Evolutionary conservation across 2,329 filamentous ascomycete species (phyloP).

Genomic region (Geoglossum cookeanum): DNA sequence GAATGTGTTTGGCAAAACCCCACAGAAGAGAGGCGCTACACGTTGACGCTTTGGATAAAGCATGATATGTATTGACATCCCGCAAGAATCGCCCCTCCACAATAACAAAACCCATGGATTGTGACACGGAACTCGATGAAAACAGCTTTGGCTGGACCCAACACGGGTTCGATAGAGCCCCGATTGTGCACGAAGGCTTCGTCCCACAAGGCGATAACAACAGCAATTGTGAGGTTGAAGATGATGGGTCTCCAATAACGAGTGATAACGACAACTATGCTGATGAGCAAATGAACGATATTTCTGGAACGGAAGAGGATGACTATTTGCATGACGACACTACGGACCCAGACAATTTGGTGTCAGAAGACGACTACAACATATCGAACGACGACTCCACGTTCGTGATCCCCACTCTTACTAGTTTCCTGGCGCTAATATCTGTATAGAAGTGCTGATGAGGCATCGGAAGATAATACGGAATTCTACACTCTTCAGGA

Average conservation of each 20-base stretch:
- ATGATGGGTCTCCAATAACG: background rate
- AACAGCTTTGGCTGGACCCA: background rate
- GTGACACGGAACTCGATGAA: background rate
- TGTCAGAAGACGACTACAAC: background rate
- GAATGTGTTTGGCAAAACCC: background rate
- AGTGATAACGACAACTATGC: background rate
- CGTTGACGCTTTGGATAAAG: background rate
- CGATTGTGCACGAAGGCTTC: constrained; percentile 1
- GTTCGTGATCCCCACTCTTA: background rate
- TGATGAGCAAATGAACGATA: background rate
- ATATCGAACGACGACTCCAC: background rate
- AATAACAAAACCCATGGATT: background rate
- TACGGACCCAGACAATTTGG: background rate
- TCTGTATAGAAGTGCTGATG: constrained; percentile 1
- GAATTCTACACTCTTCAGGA: constrained; percentile 24
- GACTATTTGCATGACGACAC: background rate
- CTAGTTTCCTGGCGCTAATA: background rate
- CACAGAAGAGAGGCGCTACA: background rate
- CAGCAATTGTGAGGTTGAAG: background rate
- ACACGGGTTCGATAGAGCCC: background rate
- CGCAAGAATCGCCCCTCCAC: background rate
- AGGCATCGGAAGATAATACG: constrained; percentile 23
- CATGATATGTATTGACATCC: background rate
- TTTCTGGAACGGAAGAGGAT: background rate
- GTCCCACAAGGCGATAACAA: background rate